Evolutionary conservation across 2,329 filamentous ascomycete genomes (phyloP), one percentile per base, ranked within the genome.

Genomic region (Trichoderma lentiforme): DNA sequence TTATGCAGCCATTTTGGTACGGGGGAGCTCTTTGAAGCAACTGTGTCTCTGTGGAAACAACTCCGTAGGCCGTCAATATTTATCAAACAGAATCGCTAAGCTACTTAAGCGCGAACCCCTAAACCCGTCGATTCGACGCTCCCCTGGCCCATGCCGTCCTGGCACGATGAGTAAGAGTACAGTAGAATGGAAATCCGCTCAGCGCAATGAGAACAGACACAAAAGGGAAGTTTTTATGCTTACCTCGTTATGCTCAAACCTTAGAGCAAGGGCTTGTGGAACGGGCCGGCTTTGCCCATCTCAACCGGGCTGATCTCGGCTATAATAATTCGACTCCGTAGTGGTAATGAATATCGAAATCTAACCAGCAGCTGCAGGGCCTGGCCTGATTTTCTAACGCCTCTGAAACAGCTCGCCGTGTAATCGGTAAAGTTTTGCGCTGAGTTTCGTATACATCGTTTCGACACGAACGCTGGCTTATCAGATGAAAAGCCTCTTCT

Each of bases 321-420:
- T 61, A 53, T 70, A 60, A 67, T 68, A 60, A 67, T 60, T 43
- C 26, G 36, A 36, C 53, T 68, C 56, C 53, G 36, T 69, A 69
- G 39, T 51, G 39, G 66, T 53, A 70, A 70, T 70, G 66, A 70
- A 70, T 61, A 70, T 70, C 66, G 43, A 70, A 70, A 70, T 70
- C 57, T 62, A 70, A 70, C 28, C 57, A 30, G 21, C 66, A 70
- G 12, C 66, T 21, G 21, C 28, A 62, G 28, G 24, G 66, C 51
- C 24, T 67, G 32, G 64, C 64, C 51, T 36, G 28, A 30, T 47
- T 70, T 70, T 61, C 26, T 36, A 62, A 70, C 39, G 28, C 56
- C 30, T 53, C 32, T 69, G 66, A 69, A 69, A 69, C 66, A 30
- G 28, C 47, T 36, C 28, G 36, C n/a, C 30, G 43, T 21, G 2